Conservation (phyloP, 2,329 filamentous ascomycete species). For the Coniella vitis region DNA sequence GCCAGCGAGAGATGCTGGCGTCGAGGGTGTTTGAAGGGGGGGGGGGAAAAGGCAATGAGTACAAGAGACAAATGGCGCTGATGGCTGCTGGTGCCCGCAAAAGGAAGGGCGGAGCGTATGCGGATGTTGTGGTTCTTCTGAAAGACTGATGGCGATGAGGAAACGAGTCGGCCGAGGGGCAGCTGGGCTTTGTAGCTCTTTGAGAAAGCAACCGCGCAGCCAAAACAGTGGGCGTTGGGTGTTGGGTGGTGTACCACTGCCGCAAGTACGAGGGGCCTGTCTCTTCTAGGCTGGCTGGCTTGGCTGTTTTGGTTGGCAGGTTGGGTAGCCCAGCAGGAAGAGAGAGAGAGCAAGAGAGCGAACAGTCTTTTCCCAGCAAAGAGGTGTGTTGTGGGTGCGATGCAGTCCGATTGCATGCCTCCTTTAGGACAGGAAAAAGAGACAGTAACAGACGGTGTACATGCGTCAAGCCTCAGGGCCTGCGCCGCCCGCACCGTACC, state of each 20-base stretch:
- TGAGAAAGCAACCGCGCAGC: constrained; percentile 6
- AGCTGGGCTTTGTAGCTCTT: constrained; percentile 17
- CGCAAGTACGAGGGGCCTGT: too few species aligned
- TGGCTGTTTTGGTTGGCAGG: too few species aligned
- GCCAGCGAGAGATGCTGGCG: too few species aligned
- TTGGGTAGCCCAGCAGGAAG: constrained; percentile 5
- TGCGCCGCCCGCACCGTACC: too few species aligned
- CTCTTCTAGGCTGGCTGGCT: too few species aligned
- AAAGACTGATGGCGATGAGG: constrained; percentile 8
- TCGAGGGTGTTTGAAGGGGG: too few species aligned
- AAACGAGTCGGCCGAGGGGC: constrained; percentile 15
- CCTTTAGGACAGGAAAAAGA: too few species aligned
- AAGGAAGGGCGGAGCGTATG: neutral
- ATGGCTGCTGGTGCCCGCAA: too few species aligned
- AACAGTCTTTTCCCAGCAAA: constrained; percentile 3
- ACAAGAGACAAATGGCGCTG: neutral
- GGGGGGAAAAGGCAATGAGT: too few species aligned
- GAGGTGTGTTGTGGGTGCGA: neutral
- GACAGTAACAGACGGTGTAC: too few species aligned
- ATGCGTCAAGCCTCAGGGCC: too few species aligned
- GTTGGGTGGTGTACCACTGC: constrained; percentile 6
- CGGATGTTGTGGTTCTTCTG: constrained; percentile 6
- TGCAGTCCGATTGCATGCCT: too few species aligned
- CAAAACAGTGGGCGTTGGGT: constrained; percentile 7
- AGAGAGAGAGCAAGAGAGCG: neutral